Evolutionary conservation across 2,329 filamentous ascomycete genomes (phyloP).

Genomic region (Diaporthe capsici): DNA sequence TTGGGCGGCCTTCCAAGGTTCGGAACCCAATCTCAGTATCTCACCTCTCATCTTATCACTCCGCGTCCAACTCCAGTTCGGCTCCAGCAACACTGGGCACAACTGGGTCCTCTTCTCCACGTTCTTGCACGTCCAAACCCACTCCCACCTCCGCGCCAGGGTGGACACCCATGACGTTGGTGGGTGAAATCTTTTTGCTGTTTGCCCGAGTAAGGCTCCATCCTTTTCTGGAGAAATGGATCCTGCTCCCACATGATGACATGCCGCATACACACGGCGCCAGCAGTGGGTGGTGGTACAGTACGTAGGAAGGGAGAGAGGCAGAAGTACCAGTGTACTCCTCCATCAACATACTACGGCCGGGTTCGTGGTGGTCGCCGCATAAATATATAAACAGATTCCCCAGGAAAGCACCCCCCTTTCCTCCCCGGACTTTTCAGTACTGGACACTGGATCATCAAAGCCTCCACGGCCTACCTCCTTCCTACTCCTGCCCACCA

Average conservation of each 20-base stretch:
- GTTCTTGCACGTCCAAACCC: slow-evolving; percentile 35
- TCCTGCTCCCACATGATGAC: slow-evolving; percentile 36
- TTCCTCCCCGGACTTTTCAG: slow-evolving; percentile 13
- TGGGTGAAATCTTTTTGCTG: slow-evolving; percentile 41
- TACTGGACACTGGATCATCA: slow-evolving; percentile 6
- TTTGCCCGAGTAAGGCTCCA: slow-evolving; percentile 39
- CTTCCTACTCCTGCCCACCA: not conserved
- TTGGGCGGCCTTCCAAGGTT: slow-evolving; percentile 19
- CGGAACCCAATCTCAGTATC: slow-evolving; percentile 33
- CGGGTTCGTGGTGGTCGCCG: not conserved
- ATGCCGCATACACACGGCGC: slow-evolving; percentile 16
- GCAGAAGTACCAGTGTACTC: slow-evolving; percentile 7
- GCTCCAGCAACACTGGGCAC: slow-evolving; percentile 35
- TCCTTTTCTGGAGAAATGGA: slow-evolving; percentile 35
- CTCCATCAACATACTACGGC: not conserved
- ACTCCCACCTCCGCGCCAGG: slow-evolving; percentile 39
- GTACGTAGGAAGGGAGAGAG: not conserved
- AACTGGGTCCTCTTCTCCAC: slow-evolving; percentile 37
- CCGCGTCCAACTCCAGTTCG: slow-evolving; percentile 39
- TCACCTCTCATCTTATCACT: slow-evolving; percentile 40
- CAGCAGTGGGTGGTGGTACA: not conserved
- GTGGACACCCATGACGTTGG: slow-evolving; percentile 41
- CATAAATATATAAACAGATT: slow-evolving; percentile 34
- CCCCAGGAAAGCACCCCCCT: slow-evolving; percentile 29
- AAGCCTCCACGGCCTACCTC: slow-evolving; percentile 1